These are phyloP conservation scores for Lactarius pseudohatsudake DNA, from an alignment of 768 basidiomycete genomes.

Conservation along the genomic window DNA sequence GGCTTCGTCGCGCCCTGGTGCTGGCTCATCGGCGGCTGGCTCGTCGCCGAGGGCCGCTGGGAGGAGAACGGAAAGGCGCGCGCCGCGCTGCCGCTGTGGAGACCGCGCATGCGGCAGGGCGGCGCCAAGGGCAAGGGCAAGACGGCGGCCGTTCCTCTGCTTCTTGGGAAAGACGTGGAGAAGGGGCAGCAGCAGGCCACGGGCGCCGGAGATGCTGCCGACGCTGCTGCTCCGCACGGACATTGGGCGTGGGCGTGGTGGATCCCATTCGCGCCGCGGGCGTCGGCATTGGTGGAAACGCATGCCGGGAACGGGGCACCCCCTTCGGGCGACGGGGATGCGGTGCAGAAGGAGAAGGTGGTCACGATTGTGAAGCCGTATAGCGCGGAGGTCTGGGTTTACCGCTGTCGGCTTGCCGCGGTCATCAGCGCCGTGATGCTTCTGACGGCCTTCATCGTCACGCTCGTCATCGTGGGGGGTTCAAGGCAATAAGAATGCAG, in stretches of 20 bases:
- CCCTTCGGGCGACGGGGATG: conserved; percentile 38
- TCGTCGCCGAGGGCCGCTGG: conserved; percentile 43
- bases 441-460: conserved; percentile 48
- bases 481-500: neutral
- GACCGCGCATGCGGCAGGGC: too few species aligned
- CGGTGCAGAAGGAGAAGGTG: conserved; percentile 28
- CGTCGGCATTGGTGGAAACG: neutral
- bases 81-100: conserved; percentile 38
- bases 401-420: conserved; percentile 56
- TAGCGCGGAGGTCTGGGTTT: conserved; percentile 40
- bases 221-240: neutral
- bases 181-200: neutral
- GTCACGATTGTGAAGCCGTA: conserved; percentile 25
- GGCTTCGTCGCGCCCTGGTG: conserved; percentile 73
- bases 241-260: neutral
- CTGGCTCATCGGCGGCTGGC: conserved; percentile 79
- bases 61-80: conserved; percentile 42
- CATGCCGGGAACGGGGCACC: neutral
- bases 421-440: conserved; percentile 58
- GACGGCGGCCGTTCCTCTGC: too few species aligned
- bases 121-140: conserved; percentile 6
- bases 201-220: too few species aligned
- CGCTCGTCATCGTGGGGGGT: conserved; percentile 41
- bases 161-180: conserved; percentile 11
- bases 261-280: neutral